Evolutionary conservation across 2,329 filamentous ascomycete species (phyloP).

Genomic region (Lasiodiplodia hormozganensis): DNA sequence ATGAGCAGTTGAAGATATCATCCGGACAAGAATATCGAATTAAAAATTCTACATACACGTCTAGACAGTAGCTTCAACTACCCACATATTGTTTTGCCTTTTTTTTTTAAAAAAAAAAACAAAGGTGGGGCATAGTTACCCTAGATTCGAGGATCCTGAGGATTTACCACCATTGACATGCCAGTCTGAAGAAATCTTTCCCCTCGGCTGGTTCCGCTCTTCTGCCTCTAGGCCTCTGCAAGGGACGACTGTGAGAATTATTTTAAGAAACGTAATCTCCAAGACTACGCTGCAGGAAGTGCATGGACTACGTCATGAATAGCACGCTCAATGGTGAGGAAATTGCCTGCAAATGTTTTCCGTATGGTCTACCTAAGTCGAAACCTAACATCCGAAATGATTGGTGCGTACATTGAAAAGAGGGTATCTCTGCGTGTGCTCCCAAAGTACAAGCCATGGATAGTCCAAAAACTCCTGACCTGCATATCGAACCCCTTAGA

Average conservation of each 20-base stretch:
- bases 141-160: too few species aligned
- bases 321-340: background rate
- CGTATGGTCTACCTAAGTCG: background rate
- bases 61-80: too few species aligned
- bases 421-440: conserved; percentile 21
- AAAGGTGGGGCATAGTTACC: too few species aligned
- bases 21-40: too few species aligned
- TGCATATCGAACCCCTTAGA: background rate
- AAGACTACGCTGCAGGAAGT: background rate
- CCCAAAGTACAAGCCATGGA: background rate
- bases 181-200: too few species aligned
- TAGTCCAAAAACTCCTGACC: background rate
- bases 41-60: too few species aligned
- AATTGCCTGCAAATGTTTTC: background rate
- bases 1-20: too few species aligned
- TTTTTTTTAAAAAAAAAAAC: too few species aligned
- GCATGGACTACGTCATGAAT: background rate
- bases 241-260: background rate
- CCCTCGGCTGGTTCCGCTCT: background rate
- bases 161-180: too few species aligned
- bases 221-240: background rate
- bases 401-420: background rate
- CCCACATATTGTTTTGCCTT: too few species aligned
- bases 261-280: background rate
- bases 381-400: background rate